A percentile compares a stretch with the other conserved stretches of the same genome.
phyloP scores from a whole-genome alignment of 2,329 filamentous ascomycete genomes.

The Aspergillus sergii region DNA sequence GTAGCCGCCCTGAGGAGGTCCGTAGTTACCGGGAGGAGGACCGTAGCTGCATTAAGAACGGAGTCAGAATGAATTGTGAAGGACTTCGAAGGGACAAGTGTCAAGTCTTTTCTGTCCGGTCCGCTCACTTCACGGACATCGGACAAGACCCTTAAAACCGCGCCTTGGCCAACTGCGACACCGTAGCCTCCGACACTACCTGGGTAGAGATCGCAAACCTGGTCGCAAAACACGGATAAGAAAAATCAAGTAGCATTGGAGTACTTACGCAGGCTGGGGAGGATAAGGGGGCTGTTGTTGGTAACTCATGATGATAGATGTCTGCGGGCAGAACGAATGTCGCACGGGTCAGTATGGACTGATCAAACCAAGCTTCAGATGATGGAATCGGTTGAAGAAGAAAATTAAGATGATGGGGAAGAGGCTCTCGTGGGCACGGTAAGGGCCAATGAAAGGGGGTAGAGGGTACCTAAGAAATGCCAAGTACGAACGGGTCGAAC shows the following conservation, averaged over 20 bases:
- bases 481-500: conserved; percentile 19
- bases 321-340: neutral
- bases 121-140: neutral
- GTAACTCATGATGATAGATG: conserved; percentile 21
- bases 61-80: neutral
- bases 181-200: neutral
- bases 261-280: conserved; percentile 43
- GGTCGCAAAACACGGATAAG: neutral
- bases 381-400: conserved; percentile 1
- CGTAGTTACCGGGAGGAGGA: neutral
- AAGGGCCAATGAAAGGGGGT: conserved; percentile 20
- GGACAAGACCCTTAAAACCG: neutral
- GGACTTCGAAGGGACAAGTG: neutral
- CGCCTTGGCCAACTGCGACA: neutral
- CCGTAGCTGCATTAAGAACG: neutral
- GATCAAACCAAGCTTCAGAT: neutral
- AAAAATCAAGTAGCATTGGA: neutral
- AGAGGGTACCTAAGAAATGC: conserved; percentile 26
- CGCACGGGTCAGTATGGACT: conserved; percentile 2
- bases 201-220: neutral
- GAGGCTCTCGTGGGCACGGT: conserved; percentile 1
- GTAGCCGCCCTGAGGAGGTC: conserved; percentile 28
- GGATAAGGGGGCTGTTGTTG: conserved; percentile 31
- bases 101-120: neutral
- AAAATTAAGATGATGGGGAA: conserved; percentile 10